Evolutionary conservation across 78 protist genomes (phyloP), one percentile per base, ranked within the genome.

Genomic region (Pigoraptor vietnamica): DNA sequence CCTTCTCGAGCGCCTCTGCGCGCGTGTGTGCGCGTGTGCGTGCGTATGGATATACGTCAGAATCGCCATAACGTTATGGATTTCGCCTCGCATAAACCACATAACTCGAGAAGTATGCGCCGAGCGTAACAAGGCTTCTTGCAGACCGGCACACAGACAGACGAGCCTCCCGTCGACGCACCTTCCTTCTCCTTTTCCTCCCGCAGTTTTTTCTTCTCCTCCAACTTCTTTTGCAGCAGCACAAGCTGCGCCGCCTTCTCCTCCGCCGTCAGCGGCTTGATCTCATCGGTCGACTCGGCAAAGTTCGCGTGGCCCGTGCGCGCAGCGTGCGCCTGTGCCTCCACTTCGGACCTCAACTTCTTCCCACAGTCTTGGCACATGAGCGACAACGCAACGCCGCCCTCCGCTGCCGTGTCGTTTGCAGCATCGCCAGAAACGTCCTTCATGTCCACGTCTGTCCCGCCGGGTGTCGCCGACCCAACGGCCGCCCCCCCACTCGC

Each of bases 281-380:
- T 81, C 48, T 48, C 89, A 2, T 90, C 92, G 38, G 92, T 40
- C 38, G 87, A 67, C 92, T 90, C 92, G 2, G 89, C 40, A 37
- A 90, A 90, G 87, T 81, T 90, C 24, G 32, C 32, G 33, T 90
- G 92, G 32, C 37, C 39, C 55, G 92, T 82, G 1, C 89, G 37
- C 23, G 92, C 92, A 6, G 88, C 89, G 10, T 83, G 92, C 39
- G 29, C 35, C 89, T 90, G 92, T 10, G 79, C 39, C 14, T 82
- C 92, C 37, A 38, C 24, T 38, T 81, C 87, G 21, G 81, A 37
- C 6, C 79, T n/a, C 81, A 83, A 32, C n/a, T 21, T 24, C 87
- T 81, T 83, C 35, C 56, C 89, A 37, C 92, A 90, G n/a, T 90
- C 87, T 37, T 82, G 34, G 48, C 92, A 90, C 19, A 2, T 6